Conservation (phyloP, 352 stramenopile genomes). For the Phytophthora sansomeana region DNA sequence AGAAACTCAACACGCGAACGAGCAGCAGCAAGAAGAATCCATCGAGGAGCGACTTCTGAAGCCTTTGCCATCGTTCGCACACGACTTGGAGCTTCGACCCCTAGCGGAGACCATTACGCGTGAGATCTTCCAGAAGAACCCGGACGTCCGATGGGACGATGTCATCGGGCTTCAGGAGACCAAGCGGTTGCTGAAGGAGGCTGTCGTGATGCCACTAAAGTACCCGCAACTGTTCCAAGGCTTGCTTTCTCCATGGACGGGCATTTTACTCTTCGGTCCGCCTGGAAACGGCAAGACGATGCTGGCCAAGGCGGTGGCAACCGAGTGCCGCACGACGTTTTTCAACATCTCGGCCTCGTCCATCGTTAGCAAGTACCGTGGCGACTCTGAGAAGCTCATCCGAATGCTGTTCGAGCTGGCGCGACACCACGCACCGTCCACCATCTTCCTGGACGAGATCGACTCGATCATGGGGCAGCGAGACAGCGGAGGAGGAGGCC, state of each 20-base stretch:
- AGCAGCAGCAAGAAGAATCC: slow-evolving; percentile 46
- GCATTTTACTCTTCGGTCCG: slow-evolving; percentile 89
- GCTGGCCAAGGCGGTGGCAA: slow-evolving; percentile 87
- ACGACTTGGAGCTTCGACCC: slow-evolving; percentile 86
- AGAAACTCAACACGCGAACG: slow-evolving; percentile 28
- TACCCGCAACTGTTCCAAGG: slow-evolving; percentile 96
- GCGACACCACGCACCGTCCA: slow-evolving; percentile 83
- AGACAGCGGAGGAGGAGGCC: slow-evolving; percentile 67
- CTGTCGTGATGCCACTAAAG: slow-evolving; percentile 95
- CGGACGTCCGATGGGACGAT: slow-evolving; percentile 90
- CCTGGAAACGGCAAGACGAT: slow-evolving; percentile 91
- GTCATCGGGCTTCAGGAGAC: slow-evolving; percentile 92
- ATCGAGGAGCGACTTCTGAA: slow-evolving; percentile 85
- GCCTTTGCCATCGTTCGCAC: slow-evolving; percentile 87
- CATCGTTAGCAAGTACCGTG: slow-evolving; percentile 88
- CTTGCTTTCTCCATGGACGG: slow-evolving; percentile 91
- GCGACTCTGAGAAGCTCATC: slow-evolving; percentile 89
- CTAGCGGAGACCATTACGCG: slow-evolving; percentile 90
- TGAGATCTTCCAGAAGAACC: slow-evolving; percentile 94
- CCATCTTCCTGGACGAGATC: slow-evolving; percentile 90
- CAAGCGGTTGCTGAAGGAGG: slow-evolving; percentile 95
- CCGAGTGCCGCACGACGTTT: slow-evolving; percentile 88
- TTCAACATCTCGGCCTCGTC: slow-evolving; percentile 91
- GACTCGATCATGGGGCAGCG: slow-evolving; percentile 92
- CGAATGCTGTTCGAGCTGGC: slow-evolving; percentile 88